phyloP scores from a whole-genome alignment of 2,329 filamentous ascomycete genomes.

The Dendryphion nanum region DNA sequence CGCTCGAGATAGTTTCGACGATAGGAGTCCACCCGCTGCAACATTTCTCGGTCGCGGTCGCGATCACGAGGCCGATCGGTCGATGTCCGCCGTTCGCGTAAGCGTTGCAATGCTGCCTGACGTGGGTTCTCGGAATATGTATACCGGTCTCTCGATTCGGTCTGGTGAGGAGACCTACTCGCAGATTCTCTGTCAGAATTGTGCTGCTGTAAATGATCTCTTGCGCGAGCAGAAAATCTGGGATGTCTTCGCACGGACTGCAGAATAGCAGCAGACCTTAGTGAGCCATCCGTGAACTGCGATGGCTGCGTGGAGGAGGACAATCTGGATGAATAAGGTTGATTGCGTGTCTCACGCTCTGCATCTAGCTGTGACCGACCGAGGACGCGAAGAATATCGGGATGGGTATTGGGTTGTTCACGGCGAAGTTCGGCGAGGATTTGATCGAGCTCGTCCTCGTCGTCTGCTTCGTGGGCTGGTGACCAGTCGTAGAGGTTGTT shows the following conservation, averaged over 20 bases:
- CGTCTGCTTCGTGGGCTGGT: slow-evolving; percentile 42
- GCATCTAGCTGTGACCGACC: slow-evolving; percentile 37
- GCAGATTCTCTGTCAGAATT: slow-evolving; percentile 39
- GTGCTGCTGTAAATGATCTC: slow-evolving; percentile 41
- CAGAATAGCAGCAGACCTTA: slow-evolving; percentile 42
- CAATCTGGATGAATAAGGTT: slow-evolving; percentile 23
- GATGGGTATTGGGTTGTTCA: slow-evolving; percentile 38
- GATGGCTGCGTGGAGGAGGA: slow-evolving; percentile 21
- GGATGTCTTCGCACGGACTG: slow-evolving; percentile 41
- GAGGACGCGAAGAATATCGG: slow-evolving; percentile 39
- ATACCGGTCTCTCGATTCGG: slow-evolving; percentile 21
- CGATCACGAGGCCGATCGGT: slow-evolving; percentile 13
- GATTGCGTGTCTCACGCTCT: slow-evolving; percentile 26
- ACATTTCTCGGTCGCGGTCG: slow-evolving; percentile 15
- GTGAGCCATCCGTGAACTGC: slow-evolving; percentile 29
- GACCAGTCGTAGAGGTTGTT: slow-evolving; percentile 63
- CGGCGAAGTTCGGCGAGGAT: slow-evolving; percentile 42
- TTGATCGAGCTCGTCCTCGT: slow-evolving; percentile 40
- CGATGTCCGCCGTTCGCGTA: slow-evolving; percentile 26
- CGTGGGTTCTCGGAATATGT: slow-evolving; percentile 20
- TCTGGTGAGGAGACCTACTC: slow-evolving; percentile 13
- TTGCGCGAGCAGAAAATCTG: slow-evolving; percentile 37
- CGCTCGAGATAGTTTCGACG: slow-evolving; percentile 28
- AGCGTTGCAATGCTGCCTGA: slow-evolving; percentile 26
- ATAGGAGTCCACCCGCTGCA: slow-evolving; percentile 23